Conservation (phyloP, 305 asterid species). For the Fraxinus platypoda region DNA sequence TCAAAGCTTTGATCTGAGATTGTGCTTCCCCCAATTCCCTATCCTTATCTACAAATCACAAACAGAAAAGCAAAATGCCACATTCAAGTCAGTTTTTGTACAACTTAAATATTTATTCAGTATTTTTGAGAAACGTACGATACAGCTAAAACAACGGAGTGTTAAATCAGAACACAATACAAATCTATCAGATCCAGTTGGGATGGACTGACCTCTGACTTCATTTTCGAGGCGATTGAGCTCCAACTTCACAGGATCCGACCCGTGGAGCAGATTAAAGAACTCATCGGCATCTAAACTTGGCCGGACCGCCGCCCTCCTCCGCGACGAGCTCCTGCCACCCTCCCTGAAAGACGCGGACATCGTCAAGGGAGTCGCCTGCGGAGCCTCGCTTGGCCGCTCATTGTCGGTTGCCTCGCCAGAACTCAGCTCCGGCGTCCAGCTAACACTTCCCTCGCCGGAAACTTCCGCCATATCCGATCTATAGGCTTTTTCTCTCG, state of each 20-base stretch:
- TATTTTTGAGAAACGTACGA: neutral
- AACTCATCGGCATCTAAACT: slow-evolving; percentile 93
- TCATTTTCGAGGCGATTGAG: slow-evolving; percentile 97
- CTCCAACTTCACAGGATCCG: slow-evolving; percentile 99
- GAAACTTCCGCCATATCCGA: slow-evolving; percentile 82
- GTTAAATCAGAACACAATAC: slow-evolving; percentile 35
- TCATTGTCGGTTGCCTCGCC: slow-evolving; percentile 52
- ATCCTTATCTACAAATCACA: slow-evolving; percentile 73
- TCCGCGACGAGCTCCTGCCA: slow-evolving; percentile 60
- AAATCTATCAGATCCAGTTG: slow-evolving; percentile 65
- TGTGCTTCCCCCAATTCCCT: slow-evolving; percentile 91
- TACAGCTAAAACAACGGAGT: slow-evolving; percentile 11
- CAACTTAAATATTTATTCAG: neutral
- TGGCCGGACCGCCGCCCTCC: slow-evolving; percentile 78
- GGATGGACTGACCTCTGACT: slow-evolving; percentile 77
- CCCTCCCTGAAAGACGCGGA: slow-evolving; percentile 78
- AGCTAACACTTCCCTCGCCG: slow-evolving; percentile 60
- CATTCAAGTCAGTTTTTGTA: neutral
- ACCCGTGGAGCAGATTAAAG: slow-evolving; percentile 86
- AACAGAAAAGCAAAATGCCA: slow-evolving; percentile 18
- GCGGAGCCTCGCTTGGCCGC: slow-evolving; percentile 31
- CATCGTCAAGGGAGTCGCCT: slow-evolving; percentile 50
- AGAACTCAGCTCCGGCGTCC: slow-evolving; percentile 44
- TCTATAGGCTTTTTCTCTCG: slow-evolving; percentile 42
- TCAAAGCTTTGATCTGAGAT: slow-evolving; percentile 91